These are phyloP conservation scores for Parachaetomium inaequale DNA, from an alignment of 495 filamentous ascomycete genomes.

Conservation along the genomic window DNA sequence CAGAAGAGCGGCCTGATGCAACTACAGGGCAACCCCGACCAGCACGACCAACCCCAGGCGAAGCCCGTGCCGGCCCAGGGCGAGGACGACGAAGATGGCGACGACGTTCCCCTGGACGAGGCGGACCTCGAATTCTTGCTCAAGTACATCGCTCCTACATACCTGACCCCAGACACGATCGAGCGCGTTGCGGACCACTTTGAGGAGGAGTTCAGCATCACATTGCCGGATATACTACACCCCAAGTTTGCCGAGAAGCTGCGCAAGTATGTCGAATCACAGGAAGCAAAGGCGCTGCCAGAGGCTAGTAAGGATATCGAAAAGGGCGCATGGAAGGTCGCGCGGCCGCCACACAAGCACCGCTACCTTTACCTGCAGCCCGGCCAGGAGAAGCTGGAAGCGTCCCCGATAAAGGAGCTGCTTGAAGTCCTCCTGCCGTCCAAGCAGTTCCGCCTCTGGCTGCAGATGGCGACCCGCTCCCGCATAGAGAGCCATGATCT, in stretches of 20 bases:
- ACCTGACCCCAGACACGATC: constrained; percentile 90
- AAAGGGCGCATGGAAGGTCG: constrained; percentile 64
- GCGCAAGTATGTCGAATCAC: constrained; percentile 61
- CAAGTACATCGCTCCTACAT: constrained; percentile 81
- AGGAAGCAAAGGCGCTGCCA: constrained; percentile 52
- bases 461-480: constrained; percentile 72
- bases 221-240: constrained; percentile 70
- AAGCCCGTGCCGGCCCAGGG: constrained; percentile 52
- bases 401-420: constrained; percentile 67
- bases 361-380: constrained; percentile 77
- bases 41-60: constrained; percentile 75
- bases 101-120: constrained; percentile 55
- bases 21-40: constrained; percentile 83
- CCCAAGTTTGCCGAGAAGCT: constrained; percentile 69
- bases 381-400: constrained; percentile 25
- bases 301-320: constrained; percentile 56
- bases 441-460: constrained; percentile 84
- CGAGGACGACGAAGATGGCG: constrained; percentile 43
- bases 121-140: constrained; percentile 81
- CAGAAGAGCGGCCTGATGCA: constrained; percentile 87
- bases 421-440: constrained; percentile 77
- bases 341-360: constrained; percentile 90
- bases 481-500: constrained; percentile 63
- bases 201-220: constrained; percentile 74
- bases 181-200: constrained; percentile 77